Percentiles rank a stretch among this genome's conserved stretches.
Evolutionary conservation across 176 grass and related monocot species (phyloP).

Genomic region (barley (Hordeum vulgare)): DNA sequence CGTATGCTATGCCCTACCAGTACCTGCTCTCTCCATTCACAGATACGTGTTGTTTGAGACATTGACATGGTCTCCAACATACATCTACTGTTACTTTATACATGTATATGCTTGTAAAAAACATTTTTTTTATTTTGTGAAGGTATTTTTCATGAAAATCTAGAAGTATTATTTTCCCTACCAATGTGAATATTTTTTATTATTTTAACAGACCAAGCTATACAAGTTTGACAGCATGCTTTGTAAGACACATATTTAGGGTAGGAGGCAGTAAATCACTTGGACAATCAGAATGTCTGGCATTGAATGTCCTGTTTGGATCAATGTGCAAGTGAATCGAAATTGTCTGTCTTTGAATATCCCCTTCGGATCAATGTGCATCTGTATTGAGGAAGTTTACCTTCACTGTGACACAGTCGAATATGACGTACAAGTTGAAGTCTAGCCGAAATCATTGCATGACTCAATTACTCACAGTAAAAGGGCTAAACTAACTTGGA

Average conservation of each 20-base stretch:
- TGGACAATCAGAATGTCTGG: background rate
- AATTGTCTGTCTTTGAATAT: background rate
- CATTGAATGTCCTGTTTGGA: background rate
- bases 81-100: too few relatives aligned
- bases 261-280: background rate
- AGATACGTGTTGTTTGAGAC: background rate
- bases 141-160: too few relatives aligned
- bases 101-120: too few relatives aligned
- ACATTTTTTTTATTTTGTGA: too few relatives aligned
- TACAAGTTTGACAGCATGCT: too few relatives aligned
- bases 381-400: background rate
- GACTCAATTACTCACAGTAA: background rate
- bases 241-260: too few relatives aligned
- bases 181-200: too few relatives aligned
- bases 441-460: background rate
- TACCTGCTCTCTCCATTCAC: background rate
- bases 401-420: background rate
- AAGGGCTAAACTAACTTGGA: background rate
- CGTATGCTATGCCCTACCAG: background rate
- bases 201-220: too few relatives aligned
- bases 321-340: background rate
- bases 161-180: too few relatives aligned
- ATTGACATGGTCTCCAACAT: background rate
- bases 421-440: background rate
- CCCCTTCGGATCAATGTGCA: background rate